Evolutionary conservation across 1,284 basidiomycete genomes (phyloP).

Genomic region (Tilletia setariae): DNA sequence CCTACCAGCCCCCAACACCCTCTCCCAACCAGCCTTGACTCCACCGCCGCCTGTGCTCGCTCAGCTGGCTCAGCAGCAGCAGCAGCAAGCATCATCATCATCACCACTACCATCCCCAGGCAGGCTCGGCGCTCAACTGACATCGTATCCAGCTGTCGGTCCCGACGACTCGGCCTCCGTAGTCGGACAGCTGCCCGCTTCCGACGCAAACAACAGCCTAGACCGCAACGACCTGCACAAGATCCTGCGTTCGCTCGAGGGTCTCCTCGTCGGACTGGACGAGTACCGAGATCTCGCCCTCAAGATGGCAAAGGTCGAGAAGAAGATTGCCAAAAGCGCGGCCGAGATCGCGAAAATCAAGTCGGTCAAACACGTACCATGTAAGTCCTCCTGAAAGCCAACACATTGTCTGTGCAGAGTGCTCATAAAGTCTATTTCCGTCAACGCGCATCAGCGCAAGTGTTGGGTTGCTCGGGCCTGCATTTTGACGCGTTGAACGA

Average conservation of each 20-base stretch:
- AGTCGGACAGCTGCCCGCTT: neutral
- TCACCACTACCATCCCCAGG: neutral
- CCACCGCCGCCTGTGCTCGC: slow-evolving; percentile 1
- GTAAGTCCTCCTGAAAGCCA: neutral
- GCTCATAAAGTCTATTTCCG: too few relatives aligned
- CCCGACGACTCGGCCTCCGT: neutral
- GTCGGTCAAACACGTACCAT: slow-evolving; percentile 37
- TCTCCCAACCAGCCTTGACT: neutral
- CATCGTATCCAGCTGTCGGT: neutral
- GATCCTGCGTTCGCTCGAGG: slow-evolving; percentile 44
- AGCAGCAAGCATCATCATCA: neutral
- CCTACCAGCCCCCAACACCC: neutral
- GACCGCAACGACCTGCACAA: slow-evolving; percentile 50
- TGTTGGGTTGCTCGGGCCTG: slow-evolving; percentile 34
- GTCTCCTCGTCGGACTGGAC: slow-evolving; percentile 47
- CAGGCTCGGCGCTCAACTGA: neutral
- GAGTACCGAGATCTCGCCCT: slow-evolving; percentile 47
- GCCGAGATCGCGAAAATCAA: slow-evolving; percentile 44
- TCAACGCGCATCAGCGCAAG: slow-evolving; percentile 22
- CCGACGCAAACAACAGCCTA: slow-evolving; percentile 20
- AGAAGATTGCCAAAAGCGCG: slow-evolving; percentile 42
- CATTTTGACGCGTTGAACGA: slow-evolving; percentile 47
- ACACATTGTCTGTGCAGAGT: too few relatives aligned
- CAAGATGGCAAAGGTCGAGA: slow-evolving; percentile 46
- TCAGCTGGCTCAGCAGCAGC: neutral